Base-by-base conservation (phyloP, 2,329 filamentous ascomycete genomes). In the Tolypocladium paradoxum region DNA sequence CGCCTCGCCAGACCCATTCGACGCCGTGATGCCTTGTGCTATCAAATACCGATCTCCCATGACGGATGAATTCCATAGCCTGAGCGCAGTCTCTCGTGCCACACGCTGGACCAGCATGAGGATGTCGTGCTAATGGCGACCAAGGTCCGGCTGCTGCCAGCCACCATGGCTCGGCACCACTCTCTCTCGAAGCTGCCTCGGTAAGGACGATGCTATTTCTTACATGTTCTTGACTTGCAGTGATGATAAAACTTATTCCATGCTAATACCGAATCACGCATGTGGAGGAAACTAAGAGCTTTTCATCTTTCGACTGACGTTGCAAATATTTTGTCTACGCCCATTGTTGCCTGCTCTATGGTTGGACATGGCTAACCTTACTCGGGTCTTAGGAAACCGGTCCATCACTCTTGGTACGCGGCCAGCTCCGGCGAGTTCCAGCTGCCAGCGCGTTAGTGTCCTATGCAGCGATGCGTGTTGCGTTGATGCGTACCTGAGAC, bases 261-360 rank as follows among this genome's bases (percentile, higher is more conserved):
- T 88, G 84, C 84, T 88, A 87, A 87, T 81, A 73, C 85, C 76
- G 84, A 88, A 82, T 65, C 65, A 62, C 61, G 63, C 65, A 80
- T 83, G 81, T 86, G 79, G 82, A 87, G 73, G 72, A 75, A 81
- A 76, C 74, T 77, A 78, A 77, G 79, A 82, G 79, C 84, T 88
- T 88, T 88, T 88, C 85, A 88, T 88, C 85, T 88, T 88, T 88
- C 84, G 78, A 78, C 84, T 88, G 85, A 88, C 34, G 73, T 66
- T 67, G 64, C 65, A 68, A 62, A 60, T 53, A 62, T 62, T 60
- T 59, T 53, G 59, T 54, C 55, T 57, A 58, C 50, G 57, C 58
- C 58, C 56, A 11, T 35, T 37, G 29, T 38, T 58, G 53, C 53
- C 22, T 56, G 50, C 58, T 36, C 57, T 59, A 47, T 56, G 51